Base-by-base conservation (phyloP, 495 filamentous ascomycete genomes). In the Cercophora scortea region DNA sequence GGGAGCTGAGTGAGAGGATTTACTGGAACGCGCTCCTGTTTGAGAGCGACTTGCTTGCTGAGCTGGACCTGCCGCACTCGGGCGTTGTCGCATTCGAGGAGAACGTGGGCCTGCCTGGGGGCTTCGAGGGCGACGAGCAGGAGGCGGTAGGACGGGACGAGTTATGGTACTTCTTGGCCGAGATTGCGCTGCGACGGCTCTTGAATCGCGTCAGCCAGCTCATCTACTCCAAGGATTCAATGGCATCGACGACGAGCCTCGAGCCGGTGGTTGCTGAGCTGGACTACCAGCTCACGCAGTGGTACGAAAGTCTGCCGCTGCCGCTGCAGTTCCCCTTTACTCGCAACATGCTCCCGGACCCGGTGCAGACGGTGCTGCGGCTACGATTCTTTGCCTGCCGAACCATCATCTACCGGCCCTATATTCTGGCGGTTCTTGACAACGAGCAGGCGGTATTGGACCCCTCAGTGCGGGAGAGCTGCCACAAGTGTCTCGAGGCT, bases 21-120 rank as follows among this genome's bases (percentile, higher is more conserved):
- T 90, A 88, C 70, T 92, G 88, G 88, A 92, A 92, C 54, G 74
- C 87, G 4, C 71, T 91, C 4, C 75, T 92, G 45, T 88, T 88
- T 54, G 88, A 92, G 69, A 88, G 85, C 63, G 87, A 90, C 61
- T 73, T 90, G 42, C 74, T 92, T 12, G 87, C 88, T 8, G 87
- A 92, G 57, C 69, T 92, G 41, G 88, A 92, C 59, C 71, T 92
- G 8, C 87, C 87, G 0, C 88, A 90, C 60, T 89, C 87, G 12
- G 87, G 87, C 18, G 86, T 92, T 45, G 84, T 86, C 19, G 82
- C 86, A 54, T 88, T 86, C 58, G 88, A 90, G 65, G 87, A 92
- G 55, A 76, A 79, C n/a, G 83, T 92, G 38, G 84, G 85, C 10
- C 74, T 92, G 8, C 87, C 87, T 1, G 80, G 84, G 17, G 84